Conservation (phyloP, 306 rosid species). For the Rubus idaeus region DNA sequence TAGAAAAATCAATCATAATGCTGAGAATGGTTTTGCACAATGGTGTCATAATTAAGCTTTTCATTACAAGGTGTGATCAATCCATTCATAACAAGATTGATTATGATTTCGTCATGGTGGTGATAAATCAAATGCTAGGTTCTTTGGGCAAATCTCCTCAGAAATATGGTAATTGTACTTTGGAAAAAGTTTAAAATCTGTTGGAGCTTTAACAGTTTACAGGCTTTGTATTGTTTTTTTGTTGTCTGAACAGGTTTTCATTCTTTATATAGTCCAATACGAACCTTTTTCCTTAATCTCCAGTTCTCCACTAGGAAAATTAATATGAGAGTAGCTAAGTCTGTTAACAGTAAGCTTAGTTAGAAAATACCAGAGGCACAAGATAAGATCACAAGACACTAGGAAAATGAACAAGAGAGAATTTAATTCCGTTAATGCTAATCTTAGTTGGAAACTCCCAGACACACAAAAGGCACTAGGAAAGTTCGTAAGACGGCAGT, state of each 20-base stretch:
- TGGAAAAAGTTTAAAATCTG: neutral
- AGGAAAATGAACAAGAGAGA: neutral
- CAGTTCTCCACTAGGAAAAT: neutral
- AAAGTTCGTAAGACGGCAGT: neutral
- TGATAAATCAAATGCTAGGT: neutral
- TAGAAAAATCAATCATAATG: neutral
- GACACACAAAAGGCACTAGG: neutral
- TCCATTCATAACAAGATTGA: neutral
- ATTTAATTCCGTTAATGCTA: neutral
- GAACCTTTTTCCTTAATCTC: neutral
- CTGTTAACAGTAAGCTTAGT: neutral
- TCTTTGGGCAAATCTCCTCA: neutral
- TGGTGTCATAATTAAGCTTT: conserved; percentile 10
- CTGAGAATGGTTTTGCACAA: conserved; percentile 29
- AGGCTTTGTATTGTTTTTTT: neutral
- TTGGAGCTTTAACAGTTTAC: neutral
- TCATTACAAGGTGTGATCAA: neutral
- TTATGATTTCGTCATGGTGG: neutral
- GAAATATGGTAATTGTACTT: neutral
- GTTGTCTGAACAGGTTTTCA: neutral
- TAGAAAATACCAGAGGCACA: neutral
- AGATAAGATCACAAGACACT: neutral
- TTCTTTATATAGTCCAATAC: neutral
- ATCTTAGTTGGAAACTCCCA: neutral
- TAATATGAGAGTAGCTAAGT: neutral